phyloP scores from a whole-genome alignment of 495 filamentous ascomycete species.

The Penicillium goetzii region DNA sequence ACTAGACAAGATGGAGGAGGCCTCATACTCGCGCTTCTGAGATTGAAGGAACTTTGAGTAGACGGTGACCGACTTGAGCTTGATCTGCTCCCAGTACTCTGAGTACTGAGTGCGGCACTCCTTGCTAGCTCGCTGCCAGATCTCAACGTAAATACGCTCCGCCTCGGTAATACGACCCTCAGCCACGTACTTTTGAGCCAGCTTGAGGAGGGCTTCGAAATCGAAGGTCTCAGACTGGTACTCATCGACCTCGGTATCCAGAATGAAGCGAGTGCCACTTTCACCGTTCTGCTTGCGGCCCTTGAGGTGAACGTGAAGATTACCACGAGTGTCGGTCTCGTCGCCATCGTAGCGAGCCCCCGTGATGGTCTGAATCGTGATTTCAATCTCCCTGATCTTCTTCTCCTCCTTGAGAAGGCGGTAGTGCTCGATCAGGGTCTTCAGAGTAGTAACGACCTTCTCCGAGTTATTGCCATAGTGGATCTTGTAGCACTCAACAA shows the following conservation, averaged over 20 bases:
- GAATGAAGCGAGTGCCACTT: slow-evolving; percentile 25
- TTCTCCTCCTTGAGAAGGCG: slow-evolving; percentile 32
- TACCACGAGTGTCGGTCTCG: slow-evolving; percentile 13
- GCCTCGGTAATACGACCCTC: slow-evolving; percentile 31
- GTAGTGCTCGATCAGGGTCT: slow-evolving; percentile 41
- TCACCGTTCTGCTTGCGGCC: slow-evolving; percentile 24
- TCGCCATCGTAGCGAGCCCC: slow-evolving; percentile 15
- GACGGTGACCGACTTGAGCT: slow-evolving; percentile 32
- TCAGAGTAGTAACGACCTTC: slow-evolving; percentile 33
- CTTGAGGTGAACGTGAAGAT: slow-evolving; percentile 38
- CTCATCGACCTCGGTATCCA: slow-evolving; percentile 33
- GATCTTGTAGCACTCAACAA: slow-evolving; percentile 43
- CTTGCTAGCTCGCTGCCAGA: slow-evolving; percentile 42
- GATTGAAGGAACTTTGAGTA: slow-evolving; percentile 40
- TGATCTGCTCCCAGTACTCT: slow-evolving; percentile 36
- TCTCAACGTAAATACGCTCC: slow-evolving; percentile 39
- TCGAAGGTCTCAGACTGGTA: slow-evolving; percentile 25
- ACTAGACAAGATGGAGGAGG: slow-evolving; percentile 40
- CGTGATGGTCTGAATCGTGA: slow-evolving; percentile 22
- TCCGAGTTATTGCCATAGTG: slow-evolving; percentile 41
- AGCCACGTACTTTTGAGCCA: slow-evolving; percentile 28
- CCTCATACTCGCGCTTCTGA: slow-evolving; percentile 37
- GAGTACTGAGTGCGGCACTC: slow-evolving; percentile 37
- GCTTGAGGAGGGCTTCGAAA: slow-evolving; percentile 26
- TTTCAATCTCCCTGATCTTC: slow-evolving; percentile 26